These are phyloP conservation scores for Kodamaea fungicola DNA, from an alignment of 1,139 yeast species.

Conservation along the genomic window DNA sequence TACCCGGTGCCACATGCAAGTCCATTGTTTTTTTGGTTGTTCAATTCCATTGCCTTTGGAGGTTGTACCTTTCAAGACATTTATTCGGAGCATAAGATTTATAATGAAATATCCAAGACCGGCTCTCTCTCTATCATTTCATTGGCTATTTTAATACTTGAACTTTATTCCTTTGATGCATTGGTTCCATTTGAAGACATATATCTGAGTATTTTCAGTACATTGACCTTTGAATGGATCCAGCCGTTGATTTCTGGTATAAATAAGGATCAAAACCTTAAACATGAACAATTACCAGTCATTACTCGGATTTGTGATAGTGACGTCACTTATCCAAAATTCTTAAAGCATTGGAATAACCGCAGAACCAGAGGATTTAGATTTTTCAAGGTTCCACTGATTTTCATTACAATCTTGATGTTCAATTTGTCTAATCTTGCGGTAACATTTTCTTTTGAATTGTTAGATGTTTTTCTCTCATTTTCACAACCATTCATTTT, in stretches of 20 bases:
- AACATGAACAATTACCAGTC: conserved; percentile 19
- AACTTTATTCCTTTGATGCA: too few relatives aligned
- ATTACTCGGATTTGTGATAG: conserved; percentile 8
- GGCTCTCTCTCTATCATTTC: too few relatives aligned
- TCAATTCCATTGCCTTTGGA: conserved; percentile 5
- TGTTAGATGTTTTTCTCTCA: conserved; percentile 11
- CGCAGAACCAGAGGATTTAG: conserved; percentile 5
- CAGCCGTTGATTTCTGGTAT: conserved; percentile 24
- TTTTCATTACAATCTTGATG: conserved; percentile 14
- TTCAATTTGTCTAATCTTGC: conserved; percentile 11
- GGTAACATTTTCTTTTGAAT: conserved; percentile 8
- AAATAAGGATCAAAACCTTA: conserved; percentile 19
- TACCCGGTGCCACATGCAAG: conserved; percentile 10
- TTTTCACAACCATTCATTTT: conserved; percentile 23
- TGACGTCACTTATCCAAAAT: conserved; percentile 8
- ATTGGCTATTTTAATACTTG: too few relatives aligned
- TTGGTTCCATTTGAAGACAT: too few relatives aligned
- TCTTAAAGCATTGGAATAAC: conserved; percentile 10
- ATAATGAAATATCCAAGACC: background rate
- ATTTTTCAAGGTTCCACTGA: conserved; percentile 14
- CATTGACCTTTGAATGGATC: conserved; percentile 24
- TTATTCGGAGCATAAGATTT: conserved; percentile 15
- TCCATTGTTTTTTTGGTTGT: conserved; percentile 11
- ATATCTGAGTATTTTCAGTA: conserved; percentile 11
- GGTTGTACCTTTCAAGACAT: conserved; percentile 14